Conservation (phyloP, 371 early-diverging fungal species). For the Funneliformis caledonium region DNA sequence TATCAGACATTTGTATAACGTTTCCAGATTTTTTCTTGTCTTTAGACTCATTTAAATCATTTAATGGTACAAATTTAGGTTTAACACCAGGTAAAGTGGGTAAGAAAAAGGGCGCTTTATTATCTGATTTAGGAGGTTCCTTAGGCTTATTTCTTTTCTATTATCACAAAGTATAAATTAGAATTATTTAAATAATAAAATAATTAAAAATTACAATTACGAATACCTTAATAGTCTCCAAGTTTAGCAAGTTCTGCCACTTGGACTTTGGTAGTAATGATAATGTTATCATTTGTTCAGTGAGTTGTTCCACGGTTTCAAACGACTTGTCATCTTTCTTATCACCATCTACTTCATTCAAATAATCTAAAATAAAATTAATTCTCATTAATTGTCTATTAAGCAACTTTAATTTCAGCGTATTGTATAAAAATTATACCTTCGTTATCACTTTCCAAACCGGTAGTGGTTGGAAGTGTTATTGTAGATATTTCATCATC, state of each 20-base stretch:
- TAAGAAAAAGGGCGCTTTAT: constrained; percentile 93
- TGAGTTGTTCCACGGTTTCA: constrained; percentile 66
- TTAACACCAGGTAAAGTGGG: constrained; percentile 75
- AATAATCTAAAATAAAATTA: constrained; percentile 45
- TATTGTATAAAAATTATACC: constrained; percentile 38
- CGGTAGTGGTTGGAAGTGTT: constrained; percentile 60
- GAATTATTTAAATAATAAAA: not conserved
- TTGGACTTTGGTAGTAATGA: constrained; percentile 81
- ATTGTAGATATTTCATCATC: constrained; percentile 55
- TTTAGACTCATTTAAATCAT: constrained; percentile 44
- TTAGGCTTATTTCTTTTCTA: constrained; percentile 90
- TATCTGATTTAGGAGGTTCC: constrained; percentile 86
- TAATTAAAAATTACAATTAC: not conserved
- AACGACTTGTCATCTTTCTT: constrained; percentile 47
- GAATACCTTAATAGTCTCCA: constrained; percentile 88
- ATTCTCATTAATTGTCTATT: not conserved
- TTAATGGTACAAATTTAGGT: constrained; percentile 63
- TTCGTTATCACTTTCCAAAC: constrained; percentile 51
- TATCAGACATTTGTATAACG: constrained; percentile 52
- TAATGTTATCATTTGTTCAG: constrained; percentile 83
- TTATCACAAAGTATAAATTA: not conserved
- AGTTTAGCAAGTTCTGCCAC: constrained; percentile 88
- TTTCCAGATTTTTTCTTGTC: constrained; percentile 44
- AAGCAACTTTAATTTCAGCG: not conserved
- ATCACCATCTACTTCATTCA: constrained; percentile 46